Evolutionary conservation across 2,329 filamentous ascomycete species (phyloP).

Genomic region (Gliomastix tumulicola): DNA sequence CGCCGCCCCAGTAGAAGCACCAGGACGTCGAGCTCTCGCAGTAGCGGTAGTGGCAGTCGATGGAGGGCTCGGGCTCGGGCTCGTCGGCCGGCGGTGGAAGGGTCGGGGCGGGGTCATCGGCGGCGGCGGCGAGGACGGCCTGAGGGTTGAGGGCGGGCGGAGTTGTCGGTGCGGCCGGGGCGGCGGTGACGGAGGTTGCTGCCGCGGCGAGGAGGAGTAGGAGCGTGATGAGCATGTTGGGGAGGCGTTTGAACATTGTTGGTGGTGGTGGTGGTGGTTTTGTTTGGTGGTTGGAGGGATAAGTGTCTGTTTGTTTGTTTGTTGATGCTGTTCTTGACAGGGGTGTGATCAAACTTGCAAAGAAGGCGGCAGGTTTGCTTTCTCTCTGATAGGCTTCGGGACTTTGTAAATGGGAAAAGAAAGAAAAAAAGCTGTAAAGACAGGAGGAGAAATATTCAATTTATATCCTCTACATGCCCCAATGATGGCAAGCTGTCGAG

Average conservation of each 20-base stretch:
- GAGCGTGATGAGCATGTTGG: background rate
- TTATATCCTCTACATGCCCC: too few species aligned
- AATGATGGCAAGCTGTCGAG: too few species aligned
- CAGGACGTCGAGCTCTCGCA: conserved; percentile 24
- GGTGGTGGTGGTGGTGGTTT: background rate
- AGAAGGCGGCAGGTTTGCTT: too few species aligned
- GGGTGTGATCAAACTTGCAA: too few species aligned
- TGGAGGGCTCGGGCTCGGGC: conserved; percentile 4
- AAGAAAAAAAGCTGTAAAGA: conserved; percentile 2
- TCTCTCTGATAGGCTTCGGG: too few species aligned
- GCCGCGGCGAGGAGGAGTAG: conserved; percentile 1
- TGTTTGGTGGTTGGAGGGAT: too few species aligned
- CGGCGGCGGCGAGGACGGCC: background rate
- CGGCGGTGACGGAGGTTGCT: background rate
- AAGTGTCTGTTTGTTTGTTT: too few species aligned
- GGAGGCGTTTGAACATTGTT: background rate
- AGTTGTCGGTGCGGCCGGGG: background rate
- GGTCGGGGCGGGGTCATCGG: background rate
- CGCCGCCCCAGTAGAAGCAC: conserved; percentile 30
- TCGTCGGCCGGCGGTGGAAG: background rate
- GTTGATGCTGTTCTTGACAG: too few species aligned
- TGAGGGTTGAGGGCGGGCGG: background rate
- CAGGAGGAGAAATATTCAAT: too few species aligned
- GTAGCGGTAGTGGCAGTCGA: conserved; percentile 24
- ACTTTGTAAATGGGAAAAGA: background rate